A percentile compares a stretch with the other conserved stretches of the same genome.
Evolutionary conservation across 2,329 filamentous ascomycete species (phyloP).

Genomic region (Fusarium sp.): DNA sequence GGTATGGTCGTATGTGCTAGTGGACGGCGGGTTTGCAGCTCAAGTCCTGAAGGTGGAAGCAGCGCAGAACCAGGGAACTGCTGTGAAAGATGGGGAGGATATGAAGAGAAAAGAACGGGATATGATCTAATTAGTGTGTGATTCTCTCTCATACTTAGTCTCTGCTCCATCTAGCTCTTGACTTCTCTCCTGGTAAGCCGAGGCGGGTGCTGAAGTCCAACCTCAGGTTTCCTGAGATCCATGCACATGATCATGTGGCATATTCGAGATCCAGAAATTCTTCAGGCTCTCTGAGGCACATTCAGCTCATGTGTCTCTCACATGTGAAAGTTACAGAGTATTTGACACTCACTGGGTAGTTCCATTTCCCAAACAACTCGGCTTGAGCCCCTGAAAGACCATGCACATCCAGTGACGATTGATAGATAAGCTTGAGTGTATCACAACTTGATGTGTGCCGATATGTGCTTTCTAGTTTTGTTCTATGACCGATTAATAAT

Average conservation of each 20-base stretch:
- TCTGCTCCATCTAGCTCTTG: neutral
- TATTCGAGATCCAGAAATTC: accelerated
- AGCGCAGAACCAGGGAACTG: neutral
- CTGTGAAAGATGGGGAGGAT: neutral
- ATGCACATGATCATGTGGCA: neutral
- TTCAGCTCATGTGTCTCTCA: neutral
- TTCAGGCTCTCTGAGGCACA: neutral
- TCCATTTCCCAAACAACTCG: neutral
- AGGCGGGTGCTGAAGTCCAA: neutral
- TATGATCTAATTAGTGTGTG: neutral
- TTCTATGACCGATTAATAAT: neutral
- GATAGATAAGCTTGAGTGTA: no score
- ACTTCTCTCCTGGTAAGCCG: neutral
- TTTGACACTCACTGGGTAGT: neutral
- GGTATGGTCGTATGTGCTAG: neutral
- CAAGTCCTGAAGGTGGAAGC: neutral
- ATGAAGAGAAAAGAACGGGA: neutral
- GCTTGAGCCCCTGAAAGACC: neutral
- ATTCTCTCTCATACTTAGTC: neutral
- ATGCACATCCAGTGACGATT: neutral
- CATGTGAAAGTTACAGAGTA: neutral
- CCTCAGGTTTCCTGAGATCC: neutral
- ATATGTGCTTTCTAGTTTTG: neutral
- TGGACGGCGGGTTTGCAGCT: accelerated
- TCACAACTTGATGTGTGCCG: neutral